These are phyloP conservation scores for Linnemannia zychae DNA, from an alignment of 192 early-diverging fungal species.

Conservation along the genomic window DNA sequence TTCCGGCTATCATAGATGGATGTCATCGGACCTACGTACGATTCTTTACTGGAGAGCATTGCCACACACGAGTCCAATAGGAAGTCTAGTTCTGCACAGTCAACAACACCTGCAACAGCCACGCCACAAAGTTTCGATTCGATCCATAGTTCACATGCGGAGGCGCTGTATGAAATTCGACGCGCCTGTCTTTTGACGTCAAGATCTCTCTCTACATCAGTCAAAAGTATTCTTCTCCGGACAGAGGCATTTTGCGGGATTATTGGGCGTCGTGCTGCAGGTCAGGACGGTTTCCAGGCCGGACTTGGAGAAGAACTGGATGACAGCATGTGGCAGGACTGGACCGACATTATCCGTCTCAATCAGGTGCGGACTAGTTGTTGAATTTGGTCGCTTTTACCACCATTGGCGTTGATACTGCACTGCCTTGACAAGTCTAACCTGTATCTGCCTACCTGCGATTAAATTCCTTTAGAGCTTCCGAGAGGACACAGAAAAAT, in stretches of 20 bases:
- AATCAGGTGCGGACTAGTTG: slow-evolving; percentile 20
- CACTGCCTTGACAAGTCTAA: not conserved
- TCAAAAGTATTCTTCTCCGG: slow-evolving; percentile 30
- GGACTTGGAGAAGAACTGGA: slow-evolving; percentile 35
- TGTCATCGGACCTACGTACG: slow-evolving; percentile 57
- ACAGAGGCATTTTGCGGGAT: slow-evolving; percentile 32
- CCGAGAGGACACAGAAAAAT: slow-evolving; percentile 19
- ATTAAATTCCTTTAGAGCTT: slow-evolving; percentile 19
- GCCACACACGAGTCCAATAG: slow-evolving; percentile 12
- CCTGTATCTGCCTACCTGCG: not conserved
- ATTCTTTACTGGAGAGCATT: slow-evolving; percentile 44
- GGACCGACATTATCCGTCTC: slow-evolving; percentile 28
- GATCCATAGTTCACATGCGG: slow-evolving; percentile 43
- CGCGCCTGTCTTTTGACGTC: slow-evolving; percentile 44
- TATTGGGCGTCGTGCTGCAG: slow-evolving; percentile 37
- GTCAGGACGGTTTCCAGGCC: slow-evolving; percentile 44
- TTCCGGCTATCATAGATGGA: slow-evolving; percentile 56
- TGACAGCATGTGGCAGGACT: slow-evolving; percentile 46
- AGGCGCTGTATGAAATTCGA: slow-evolving; percentile 46
- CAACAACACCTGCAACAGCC: not conserved
- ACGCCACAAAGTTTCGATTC: slow-evolving; percentile 30
- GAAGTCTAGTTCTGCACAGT: not conserved
- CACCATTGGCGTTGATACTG: not conserved
- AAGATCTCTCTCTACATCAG: not conserved
- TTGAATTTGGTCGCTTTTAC: not conserved